Evolutionary conservation across 768 basidiomycete species (phyloP).

Genomic region (Boletellus ananas): DNA sequence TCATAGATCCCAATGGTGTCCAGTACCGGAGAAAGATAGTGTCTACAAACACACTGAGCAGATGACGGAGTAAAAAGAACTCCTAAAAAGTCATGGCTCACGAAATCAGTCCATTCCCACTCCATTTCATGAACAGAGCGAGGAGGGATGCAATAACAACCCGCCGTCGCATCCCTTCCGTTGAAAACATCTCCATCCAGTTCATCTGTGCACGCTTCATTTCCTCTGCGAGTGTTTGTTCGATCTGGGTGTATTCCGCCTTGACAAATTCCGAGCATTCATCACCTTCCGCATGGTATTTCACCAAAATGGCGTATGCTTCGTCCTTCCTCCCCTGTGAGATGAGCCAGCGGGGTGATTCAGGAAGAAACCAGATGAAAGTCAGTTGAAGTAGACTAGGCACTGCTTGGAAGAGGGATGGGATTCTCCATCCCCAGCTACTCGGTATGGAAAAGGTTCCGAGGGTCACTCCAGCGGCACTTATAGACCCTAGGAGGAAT

Average conservation of each 20-base stretch:
- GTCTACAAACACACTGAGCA: not conserved
- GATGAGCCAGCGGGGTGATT: conserved; percentile 63
- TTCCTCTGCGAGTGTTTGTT: conserved; percentile 44
- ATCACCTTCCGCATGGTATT: conserved; percentile 62
- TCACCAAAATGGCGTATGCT: conserved; percentile 44
- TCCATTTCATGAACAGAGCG: conserved; percentile 7
- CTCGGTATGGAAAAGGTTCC: conserved; percentile 57
- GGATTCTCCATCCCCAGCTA: conserved; percentile 67
- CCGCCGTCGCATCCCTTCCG: conserved; percentile 15
- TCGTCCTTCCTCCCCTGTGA: conserved; percentile 50
- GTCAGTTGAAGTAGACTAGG: conserved; percentile 50
- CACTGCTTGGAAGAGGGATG: conserved; percentile 49
- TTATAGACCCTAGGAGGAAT: conserved; percentile 5
- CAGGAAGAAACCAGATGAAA: conserved; percentile 56
- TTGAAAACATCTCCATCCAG: not conserved
- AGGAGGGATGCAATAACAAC: conserved; percentile 8
- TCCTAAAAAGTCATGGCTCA: conserved; percentile 1
- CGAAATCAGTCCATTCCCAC: conserved; percentile 10
- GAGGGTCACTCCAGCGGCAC: conserved; percentile 51
- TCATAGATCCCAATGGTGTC: conserved; percentile 17
- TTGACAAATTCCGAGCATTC: conserved; percentile 47
- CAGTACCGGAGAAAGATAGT: conserved; percentile 12
- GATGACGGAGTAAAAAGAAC: too few species aligned
- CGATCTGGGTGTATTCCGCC: conserved; percentile 55
- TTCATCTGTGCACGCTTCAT: conserved; percentile 1